phyloP scores from a whole-genome alignment of 78 protist species.

The Monosiga brevicollis region DNA sequence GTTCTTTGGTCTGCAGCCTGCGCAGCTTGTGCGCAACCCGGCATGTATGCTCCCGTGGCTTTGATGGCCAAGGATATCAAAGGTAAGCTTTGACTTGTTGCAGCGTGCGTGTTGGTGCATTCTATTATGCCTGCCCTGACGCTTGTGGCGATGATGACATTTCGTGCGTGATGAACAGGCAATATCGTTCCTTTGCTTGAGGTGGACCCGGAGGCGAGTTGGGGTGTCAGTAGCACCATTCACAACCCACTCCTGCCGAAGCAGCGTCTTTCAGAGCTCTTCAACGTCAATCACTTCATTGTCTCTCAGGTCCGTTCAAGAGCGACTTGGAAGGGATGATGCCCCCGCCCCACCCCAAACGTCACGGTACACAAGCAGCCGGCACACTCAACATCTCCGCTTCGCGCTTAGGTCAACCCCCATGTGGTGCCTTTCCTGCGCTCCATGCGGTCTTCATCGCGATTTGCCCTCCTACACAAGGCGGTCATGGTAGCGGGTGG shows the following conservation, averaged over 20 bases:
- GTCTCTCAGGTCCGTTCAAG: slow-evolving; percentile 52
- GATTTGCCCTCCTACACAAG: neutral
- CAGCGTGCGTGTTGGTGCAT: too few species aligned
- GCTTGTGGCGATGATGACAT: too few species aligned
- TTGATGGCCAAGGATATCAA: slow-evolving; percentile 41
- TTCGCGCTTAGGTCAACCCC: neutral
- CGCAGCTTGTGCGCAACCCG: slow-evolving; percentile 44
- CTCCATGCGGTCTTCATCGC: neutral
- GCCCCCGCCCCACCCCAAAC: neutral
- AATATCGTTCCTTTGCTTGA: neutral
- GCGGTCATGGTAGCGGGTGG: slow-evolving; percentile 9
- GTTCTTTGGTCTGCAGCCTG: slow-evolving; percentile 57
- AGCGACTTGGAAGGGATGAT: slow-evolving; percentile 50
- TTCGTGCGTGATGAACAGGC: neutral
- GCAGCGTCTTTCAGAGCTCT: slow-evolving; percentile 53
- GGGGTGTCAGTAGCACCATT: neutral
- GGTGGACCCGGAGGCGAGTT: neutral
- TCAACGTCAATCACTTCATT: slow-evolving; percentile 67
- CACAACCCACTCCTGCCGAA: slow-evolving; percentile 51
- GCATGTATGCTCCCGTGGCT: slow-evolving; percentile 37
- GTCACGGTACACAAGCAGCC: neutral
- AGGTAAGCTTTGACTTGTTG: too few species aligned
- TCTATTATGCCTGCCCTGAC: too few species aligned
- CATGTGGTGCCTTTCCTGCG: slow-evolving; percentile 3
- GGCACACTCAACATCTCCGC: neutral